A percentile compares a stretch with the other conserved stretches of the same genome.
Conservation (phyloP, 2,329 filamentous ascomycete species). For the Dothideomycetidae sp. region DNA sequence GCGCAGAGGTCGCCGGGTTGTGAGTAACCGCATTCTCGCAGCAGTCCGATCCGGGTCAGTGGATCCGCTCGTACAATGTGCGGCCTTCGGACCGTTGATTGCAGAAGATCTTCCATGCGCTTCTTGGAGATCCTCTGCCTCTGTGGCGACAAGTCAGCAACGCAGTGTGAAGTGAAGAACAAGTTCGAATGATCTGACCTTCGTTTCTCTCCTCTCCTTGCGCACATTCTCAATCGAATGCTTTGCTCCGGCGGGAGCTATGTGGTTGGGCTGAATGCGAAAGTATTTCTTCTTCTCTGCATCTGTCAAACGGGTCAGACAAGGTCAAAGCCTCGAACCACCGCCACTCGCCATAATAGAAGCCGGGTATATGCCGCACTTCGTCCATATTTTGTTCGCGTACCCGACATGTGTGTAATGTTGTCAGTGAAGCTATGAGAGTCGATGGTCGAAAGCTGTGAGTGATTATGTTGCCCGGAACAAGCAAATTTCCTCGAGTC, state of each 20-base stretch:
- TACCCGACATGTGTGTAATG: too few species aligned
- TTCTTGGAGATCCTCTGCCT: conserved; percentile 4
- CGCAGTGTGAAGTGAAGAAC: background rate
- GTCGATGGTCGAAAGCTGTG: too few species aligned
- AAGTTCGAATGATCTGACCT: conserved; percentile 15
- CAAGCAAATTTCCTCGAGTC: too few species aligned
- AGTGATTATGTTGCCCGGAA: too few species aligned
- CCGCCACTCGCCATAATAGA: background rate
- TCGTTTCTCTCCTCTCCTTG: conserved; percentile 21
- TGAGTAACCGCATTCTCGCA: conserved; percentile 11
- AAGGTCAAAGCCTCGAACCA: background rate
- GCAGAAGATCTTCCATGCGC: conserved; percentile 5
- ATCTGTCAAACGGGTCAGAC: conserved; percentile 20
- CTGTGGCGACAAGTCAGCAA: background rate
- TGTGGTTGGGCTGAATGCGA: conserved; percentile 28
- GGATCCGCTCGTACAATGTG: conserved; percentile 5
- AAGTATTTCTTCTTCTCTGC: conserved; percentile 37
- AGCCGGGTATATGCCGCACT: background rate
- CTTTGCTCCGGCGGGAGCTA: conserved; percentile 22
- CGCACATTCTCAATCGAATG: conserved; percentile 29
- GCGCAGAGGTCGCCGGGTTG: conserved; percentile 5
- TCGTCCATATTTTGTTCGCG: background rate
- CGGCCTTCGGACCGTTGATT: conserved; percentile 9
- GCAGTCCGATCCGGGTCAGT: conserved; percentile 4
- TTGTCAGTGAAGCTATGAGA: too few species aligned